Evolutionary conservation across 805 yeast species (phyloP), one percentile per base, ranked within the genome.

Genomic region (Lipomyces yamadae): DNA sequence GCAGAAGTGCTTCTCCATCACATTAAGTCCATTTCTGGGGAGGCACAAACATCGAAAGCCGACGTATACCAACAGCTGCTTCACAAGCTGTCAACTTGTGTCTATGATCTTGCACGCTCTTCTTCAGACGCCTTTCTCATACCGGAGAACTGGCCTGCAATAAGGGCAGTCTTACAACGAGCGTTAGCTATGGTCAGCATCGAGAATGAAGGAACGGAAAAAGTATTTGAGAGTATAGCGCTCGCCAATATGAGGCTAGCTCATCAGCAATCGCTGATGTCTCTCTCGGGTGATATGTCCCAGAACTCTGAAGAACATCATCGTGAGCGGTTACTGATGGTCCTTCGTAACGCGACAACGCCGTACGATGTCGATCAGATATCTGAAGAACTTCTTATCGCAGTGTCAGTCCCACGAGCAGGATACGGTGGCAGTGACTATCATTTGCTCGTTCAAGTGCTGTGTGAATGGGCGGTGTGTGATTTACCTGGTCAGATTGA

Each of bases 1-100:
- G 84, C 89, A 34, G 92, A 88, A 70, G 80, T 81, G 3, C 78
- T 91, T 65, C 77, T 91, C 2, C 74, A 83, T 56, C 69, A 72
- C 15, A 76, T 80, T 2, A 80, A 78, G 30, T 81, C 79, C 7
- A 30, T 70, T 62, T 72, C 24, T 76, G 78, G 72, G 67, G 80
- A 73, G 45, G 69, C 68, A 10, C 74, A 75, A 13, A 65, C 78
- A 3, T 61, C 74, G n/a, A 56, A 63, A 0, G 76, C 75, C 4
- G 35, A 70, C 73, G 57, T 65, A 37, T 4, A 70, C 78, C 53
- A 73, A 13, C 35, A 50, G 2, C 63, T 82, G 11, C 64, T 75
- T 29, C 72, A 69, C 39, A 64, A 72, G 71, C 42, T 78, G 75
- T 58, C 78, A 79, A 10, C 70, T 77, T 56, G 90, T 59, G 57